These are phyloP conservation scores for Apiospora aurea DNA, from an alignment of 2,329 filamentous ascomycete genomes.

Conservation along the genomic window DNA sequence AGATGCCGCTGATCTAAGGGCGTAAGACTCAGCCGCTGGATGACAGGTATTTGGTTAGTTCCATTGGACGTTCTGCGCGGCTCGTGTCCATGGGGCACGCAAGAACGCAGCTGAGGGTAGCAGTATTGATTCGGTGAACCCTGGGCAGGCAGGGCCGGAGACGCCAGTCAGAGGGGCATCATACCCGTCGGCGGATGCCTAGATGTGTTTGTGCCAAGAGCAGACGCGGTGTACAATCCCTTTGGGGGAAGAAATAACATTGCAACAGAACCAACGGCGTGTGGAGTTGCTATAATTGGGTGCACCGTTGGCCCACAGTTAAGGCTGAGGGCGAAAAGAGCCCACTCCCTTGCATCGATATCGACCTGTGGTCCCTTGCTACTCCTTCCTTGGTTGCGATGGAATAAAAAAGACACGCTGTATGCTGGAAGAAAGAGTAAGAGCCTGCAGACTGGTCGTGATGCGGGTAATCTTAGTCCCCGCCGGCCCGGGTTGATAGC, in stretches of 20 bases:
- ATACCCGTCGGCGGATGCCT: not conserved
- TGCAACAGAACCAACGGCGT: not conserved
- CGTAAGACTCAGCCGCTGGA: slow-evolving; percentile 11
- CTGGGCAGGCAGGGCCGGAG: not conserved
- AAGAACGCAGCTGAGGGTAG: not conserved
- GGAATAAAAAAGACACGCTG: not conserved
- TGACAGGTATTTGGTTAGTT: not conserved
- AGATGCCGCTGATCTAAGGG: not conserved
- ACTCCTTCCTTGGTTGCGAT: not conserved
- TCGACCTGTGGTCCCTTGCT: not conserved
- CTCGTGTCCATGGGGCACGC: not conserved
- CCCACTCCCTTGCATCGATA: not conserved
- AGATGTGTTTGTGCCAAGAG: not conserved
- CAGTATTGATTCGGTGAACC: slow-evolving; percentile 10
- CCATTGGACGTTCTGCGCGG: slow-evolving; percentile 1
- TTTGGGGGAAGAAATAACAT: not conserved
- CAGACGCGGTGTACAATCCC: not conserved
- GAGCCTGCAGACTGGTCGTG: not conserved
- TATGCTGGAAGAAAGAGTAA: not conserved
- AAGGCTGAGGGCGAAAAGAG: not conserved
- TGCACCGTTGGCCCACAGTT: not conserved
- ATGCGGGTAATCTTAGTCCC: slow-evolving; percentile 4
- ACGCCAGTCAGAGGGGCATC: not conserved
- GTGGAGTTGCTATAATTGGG: slow-evolving; percentile 2
- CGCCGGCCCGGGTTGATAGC: not conserved